Base-by-base conservation (phyloP, 1,284 basidiomycete genomes). In the Trichosporon sp. region DNA sequence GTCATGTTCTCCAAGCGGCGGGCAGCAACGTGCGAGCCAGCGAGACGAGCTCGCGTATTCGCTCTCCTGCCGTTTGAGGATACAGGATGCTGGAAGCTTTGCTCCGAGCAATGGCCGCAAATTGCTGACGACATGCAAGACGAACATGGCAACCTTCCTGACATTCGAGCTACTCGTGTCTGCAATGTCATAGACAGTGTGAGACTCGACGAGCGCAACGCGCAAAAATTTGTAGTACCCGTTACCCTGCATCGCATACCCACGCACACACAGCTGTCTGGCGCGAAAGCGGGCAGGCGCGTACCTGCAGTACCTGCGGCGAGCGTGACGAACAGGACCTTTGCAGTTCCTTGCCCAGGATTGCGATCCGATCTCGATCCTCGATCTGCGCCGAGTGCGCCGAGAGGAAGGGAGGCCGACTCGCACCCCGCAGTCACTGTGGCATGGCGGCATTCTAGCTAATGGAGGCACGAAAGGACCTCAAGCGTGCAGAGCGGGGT, bases 121-220 rank as follows among this genome's bases (percentile, higher is more conserved):
- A 10, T 37, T 12, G 43, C 66, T 56, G 31, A 67, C 46, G 31
- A 54, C 16, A 32, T 10, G 5, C 73, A 5, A 81, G 76, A 81
- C 83, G 14, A 85, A 85, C 69, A 85, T 85, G 81, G 84, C 85
- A 31, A 79, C 83, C 51, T 84, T 84, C 74, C 70, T 83, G 63
- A 81, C 81, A 0, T 84, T 84, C 69, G 83, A 84, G 71, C 80
- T 80, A 16, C 78, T 80, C 69, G 81, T 83, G 2, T 74, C 76
- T 19, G 78, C 76, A 8, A 63, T 80, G 69, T 75, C 76, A n/a
- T 77, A 69, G 35, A 46, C 64, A 5, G n/a, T 5, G 37, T n/a
- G 37, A 37, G 6, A 37, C 40, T 8, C n/a, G 63, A 7, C 35
- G 7, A 14, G 14, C 10, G 63, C 32, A 65, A 16, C 16, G 6